Evolutionary conservation across 2,329 filamentous ascomycete genomes (phyloP).

Genomic region (Dothistroma pini): DNA sequence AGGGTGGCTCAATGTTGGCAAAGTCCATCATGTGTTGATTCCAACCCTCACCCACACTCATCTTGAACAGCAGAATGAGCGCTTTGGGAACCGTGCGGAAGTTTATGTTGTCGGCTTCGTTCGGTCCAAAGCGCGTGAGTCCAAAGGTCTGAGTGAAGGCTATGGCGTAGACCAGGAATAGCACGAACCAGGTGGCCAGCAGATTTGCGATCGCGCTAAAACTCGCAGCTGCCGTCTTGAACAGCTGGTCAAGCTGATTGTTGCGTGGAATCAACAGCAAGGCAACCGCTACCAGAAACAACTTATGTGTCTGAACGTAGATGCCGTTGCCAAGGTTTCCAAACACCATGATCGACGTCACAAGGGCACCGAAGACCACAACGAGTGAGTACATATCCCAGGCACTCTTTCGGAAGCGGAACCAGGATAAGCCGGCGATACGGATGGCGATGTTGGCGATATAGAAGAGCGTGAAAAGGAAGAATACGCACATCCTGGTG

Average conservation of each 20-base stretch:
- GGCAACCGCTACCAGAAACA: conserved; percentile 86
- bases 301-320: conserved; percentile 85
- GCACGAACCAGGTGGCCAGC: conserved; percentile 92
- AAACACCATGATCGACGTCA: conserved; percentile 75
- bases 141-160: conserved; percentile 95
- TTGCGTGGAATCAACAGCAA: conserved; percentile 92
- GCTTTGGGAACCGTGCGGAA: conserved; percentile 93
- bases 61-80: conserved; percentile 86
- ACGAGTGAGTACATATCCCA: conserved; percentile 92
- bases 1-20: conserved; percentile 71
- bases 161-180: conserved; percentile 95
- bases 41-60: conserved; percentile 94
- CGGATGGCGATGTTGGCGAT: conserved; percentile 78
- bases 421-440: conserved; percentile 85
- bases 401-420: conserved; percentile 83
- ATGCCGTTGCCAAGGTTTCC: conserved; percentile 52
- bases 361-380: conserved; percentile 73
- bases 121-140: conserved; percentile 76
- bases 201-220: conserved; percentile 86
- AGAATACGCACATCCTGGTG: conserved; percentile 58
- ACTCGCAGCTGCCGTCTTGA: conserved; percentile 97
- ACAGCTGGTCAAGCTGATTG: conserved; percentile 93
- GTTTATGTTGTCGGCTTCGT: conserved; percentile 77
- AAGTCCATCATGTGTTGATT: conserved; percentile 97
- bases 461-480: conserved; percentile 79